Evolutionary conservation across 805 yeast species (phyloP).

Genomic region (Priceomyces melissophilus): DNA sequence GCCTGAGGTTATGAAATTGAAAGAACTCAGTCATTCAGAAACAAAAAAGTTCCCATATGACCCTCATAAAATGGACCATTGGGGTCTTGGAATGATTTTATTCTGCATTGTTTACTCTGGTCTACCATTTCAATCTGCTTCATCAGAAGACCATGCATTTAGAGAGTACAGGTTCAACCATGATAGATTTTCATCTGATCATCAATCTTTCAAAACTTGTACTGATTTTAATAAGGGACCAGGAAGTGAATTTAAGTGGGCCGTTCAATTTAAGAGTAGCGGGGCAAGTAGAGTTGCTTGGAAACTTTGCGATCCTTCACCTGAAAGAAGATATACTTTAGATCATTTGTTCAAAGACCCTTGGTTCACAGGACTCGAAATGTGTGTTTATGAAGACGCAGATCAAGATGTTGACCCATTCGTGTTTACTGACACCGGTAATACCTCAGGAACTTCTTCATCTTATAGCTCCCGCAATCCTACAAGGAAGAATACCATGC

Average conservation of each 20-base stretch:
- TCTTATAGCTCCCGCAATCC: conserved; percentile 25
- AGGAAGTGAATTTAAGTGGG: conserved; percentile 69
- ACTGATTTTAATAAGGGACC: conserved; percentile 52
- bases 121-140: conserved; percentile 58
- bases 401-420: conserved; percentile 38
- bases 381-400: conserved; percentile 53
- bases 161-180: conserved; percentile 55
- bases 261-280: conserved; percentile 53
- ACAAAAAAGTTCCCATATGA: conserved; percentile 47
- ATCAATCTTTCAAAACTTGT: conserved; percentile 48
- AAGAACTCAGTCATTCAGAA: conserved; percentile 30
- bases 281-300: conserved; percentile 70
- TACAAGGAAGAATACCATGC: conserved; percentile 29
- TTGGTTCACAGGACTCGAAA: conserved; percentile 58
- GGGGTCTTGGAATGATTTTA: conserved; percentile 70
- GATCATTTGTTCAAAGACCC: conserved; percentile 56
- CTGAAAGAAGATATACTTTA: conserved; percentile 50
- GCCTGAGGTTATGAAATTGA: conserved; percentile 65
- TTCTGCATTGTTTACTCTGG: conserved; percentile 56
- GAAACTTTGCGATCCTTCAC: conserved; percentile 68
- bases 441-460: conserved; percentile 12
- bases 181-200: conserved; percentile 34
- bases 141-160: conserved; percentile 45
- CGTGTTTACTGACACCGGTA: conserved; percentile 24
- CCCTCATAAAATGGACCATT: conserved; percentile 66